Percentiles rank a stretch among this genome's conserved stretches.
Conservation (phyloP, 2,329 filamentous ascomycete species). For the Microdochium trichocladiopsis region DNA sequence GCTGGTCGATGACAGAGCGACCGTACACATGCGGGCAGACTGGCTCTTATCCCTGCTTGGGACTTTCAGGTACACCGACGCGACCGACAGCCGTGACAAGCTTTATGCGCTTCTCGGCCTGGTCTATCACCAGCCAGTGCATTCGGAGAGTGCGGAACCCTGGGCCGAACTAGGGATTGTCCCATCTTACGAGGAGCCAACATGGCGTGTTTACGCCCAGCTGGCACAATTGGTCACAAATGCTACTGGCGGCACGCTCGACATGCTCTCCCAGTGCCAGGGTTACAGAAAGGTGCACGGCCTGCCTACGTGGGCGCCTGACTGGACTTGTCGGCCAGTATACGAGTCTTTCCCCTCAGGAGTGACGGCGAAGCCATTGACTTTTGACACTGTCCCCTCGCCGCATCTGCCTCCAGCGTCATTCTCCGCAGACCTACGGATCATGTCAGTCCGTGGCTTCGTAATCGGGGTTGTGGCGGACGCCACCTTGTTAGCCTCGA, state of each 20-base stretch:
- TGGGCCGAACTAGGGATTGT: background rate
- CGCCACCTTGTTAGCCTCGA: background rate
- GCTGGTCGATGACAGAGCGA: background rate
- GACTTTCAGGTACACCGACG: background rate
- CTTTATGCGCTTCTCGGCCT: slow-evolving; percentile 1
- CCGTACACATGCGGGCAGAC: background rate
- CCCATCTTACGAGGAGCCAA: background rate
- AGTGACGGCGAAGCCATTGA: background rate
- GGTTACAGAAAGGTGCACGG: background rate
- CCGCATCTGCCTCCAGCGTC: background rate
- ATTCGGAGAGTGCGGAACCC: background rate
- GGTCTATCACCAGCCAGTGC: background rate
- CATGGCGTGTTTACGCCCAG: background rate
- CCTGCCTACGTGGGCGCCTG: background rate
- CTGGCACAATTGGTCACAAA: background rate
- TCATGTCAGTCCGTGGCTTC: background rate
- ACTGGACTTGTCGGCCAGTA: background rate
- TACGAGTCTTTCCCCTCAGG: background rate
- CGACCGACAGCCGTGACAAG: slow-evolving; percentile 1
- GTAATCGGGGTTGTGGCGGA: background rate
- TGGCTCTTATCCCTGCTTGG: background rate
- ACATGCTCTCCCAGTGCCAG: background rate
- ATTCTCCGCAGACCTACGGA: background rate
- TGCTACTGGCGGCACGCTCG: background rate
- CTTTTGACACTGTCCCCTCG: background rate